Base-by-base conservation (phyloP, 345 rosid genomes). In the Aethionema arabicum region DNA sequence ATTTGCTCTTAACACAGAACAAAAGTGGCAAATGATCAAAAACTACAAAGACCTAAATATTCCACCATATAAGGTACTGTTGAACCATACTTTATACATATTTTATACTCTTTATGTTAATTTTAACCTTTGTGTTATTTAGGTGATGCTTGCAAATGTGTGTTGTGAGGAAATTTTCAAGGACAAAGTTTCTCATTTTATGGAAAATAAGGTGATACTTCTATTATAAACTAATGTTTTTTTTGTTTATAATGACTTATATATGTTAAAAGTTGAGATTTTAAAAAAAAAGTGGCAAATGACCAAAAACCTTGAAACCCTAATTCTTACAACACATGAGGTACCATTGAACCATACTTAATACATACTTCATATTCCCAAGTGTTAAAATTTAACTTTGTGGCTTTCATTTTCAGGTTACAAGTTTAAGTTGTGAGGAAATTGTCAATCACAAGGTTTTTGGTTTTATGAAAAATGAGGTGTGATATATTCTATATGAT, bases 61-160 rank as follows among this genome's bases (percentile, higher is more conserved):
- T 66, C 92, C 91, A 42, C 91, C 96, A 4, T 91, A 88, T 66
- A 88, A 85, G 88, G 96, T 88, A 63, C 60, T 62, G 37, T 48
- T 55, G 13, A 57, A n/a, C 52, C 8, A 6, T n/a, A 4, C 15
- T 12, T 4, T 3, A 21, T 21, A 21, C 27, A 21, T 8, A 4
- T 47, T 47, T 47, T 12, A 5, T 1, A 21, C 0, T 13, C 47
- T 54, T 67, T 56, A 63, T 47, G 6, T 4, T 56, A 30, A 40
- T 62, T 32, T 21, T 45, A 45, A 46, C 35, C 45, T 37, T 41
- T 54, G 40, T 65, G 43, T 32, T 10, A 61, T 68, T 35, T 56
- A 85, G 91, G 91, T 88, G 73, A 88, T 88, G 96, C 91, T 85
- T 48, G 91, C 91, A 69, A 83, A 87, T 8, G 96, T 88, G 36